Base-by-base conservation (phyloP, 31 red algal genomes). In the Odonthalia washingtoniensis region DNA sequence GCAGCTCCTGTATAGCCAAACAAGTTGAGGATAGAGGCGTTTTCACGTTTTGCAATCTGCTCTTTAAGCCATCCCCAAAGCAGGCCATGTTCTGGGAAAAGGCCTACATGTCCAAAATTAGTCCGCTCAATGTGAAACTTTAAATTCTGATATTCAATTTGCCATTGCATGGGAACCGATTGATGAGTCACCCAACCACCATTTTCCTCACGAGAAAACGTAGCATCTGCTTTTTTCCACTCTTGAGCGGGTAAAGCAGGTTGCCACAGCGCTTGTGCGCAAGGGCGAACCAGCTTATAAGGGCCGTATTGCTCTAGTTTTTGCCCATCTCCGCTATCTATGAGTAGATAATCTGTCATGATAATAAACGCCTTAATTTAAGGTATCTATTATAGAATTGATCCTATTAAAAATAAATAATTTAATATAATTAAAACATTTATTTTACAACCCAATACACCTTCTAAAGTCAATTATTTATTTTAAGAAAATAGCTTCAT, bases 41-140 rank as follows among this genome's bases (percentile, higher is more conserved):
- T 68, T 36, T 32, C 64, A 68, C 34, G 30, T 36, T 68, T 68
- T 36, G 64, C 34, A 36, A 68, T 68, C 34, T 68, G 64, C 64
- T 68, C 64, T 32, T 36, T 32, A 32, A 68, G 30, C 64, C 64
- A 68, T 36, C 32, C 34, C 64, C 64, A 68, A 68, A 35, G 30
- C 32, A 35, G 32, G 34, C 30, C 34, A 32, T 68, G 64, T 36
- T 68, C 64, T 32, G 64, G 64, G 34, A 68, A 68, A 68, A 68
- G 64, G 30, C 64, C 64, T 36, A 36, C 34, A 68, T 68, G 64
- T 36, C 64, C 64, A 68, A 68, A 68, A 68, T 68, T 68, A 32
- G 64, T 68, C 64, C 30, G 64, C 64, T 68, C 34, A 36, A 68
- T 68, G 32, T 68, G 64, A 36, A 68, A 68, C 30, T 32, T 35